Conservation (phyloP, 495 filamentous ascomycete species). For the Podospora anserina region DNA sequence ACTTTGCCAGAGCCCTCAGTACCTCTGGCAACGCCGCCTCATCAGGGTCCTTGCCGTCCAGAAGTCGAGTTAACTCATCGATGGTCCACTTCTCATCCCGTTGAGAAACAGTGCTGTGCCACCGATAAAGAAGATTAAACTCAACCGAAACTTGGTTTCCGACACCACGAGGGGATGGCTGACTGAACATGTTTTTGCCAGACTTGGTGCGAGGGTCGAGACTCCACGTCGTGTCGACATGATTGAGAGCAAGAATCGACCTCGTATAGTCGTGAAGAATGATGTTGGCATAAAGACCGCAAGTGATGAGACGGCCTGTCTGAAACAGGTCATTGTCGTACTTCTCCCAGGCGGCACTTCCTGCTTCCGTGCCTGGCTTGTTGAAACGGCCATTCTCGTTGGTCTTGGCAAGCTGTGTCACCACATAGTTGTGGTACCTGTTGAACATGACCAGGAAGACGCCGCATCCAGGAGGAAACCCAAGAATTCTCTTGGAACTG, state of each 20-base stretch:
- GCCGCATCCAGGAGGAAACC: constrained; percentile 72
- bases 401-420: constrained; percentile 51
- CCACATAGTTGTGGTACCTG: constrained; percentile 76
- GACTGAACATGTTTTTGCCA: constrained; percentile 34
- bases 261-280: constrained; percentile 77
- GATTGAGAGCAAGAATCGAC: constrained; percentile 67
- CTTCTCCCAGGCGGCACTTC: constrained; percentile 56
- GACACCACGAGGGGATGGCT: constrained; percentile 51
- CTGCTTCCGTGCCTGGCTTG: constrained; percentile 37
- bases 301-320: constrained; percentile 72
- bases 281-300: constrained; percentile 77
- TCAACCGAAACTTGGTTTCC: constrained; percentile 76
- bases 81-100: constrained; percentile 65
- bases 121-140: constrained; percentile 69
- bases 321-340: constrained; percentile 81
- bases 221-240: constrained; percentile 68
- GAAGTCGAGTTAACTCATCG: constrained; percentile 53
- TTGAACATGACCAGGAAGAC: constrained; percentile 64
- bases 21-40: constrained; percentile 51
- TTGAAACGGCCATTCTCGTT: constrained; percentile 68
- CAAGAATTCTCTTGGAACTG: constrained; percentile 63
- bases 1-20: constrained; percentile 46
- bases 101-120: constrained; percentile 64
- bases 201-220: constrained; percentile 62
- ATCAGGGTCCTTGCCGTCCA: constrained; percentile 55